These are phyloP conservation scores for Fusarium protoensiforme DNA, from an alignment of 2,329 filamentous ascomycete genomes.

Conservation along the genomic window DNA sequence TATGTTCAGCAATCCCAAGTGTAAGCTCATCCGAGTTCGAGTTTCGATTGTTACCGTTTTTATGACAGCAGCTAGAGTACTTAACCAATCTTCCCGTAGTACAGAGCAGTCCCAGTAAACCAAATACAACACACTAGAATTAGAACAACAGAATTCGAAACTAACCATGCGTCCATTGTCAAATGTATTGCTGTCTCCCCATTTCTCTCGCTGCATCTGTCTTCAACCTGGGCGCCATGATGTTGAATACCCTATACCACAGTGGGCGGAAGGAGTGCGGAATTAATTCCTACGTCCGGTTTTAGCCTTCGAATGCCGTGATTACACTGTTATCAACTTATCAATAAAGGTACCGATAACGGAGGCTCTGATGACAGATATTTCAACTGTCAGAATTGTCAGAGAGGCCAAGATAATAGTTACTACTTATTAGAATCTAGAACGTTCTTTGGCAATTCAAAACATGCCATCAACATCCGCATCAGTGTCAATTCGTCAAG, in stretches of 20 bases:
- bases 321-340: not conserved
- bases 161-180: not conserved
- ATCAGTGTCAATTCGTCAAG: slow-evolving; percentile 34
- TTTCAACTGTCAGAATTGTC: not conserved
- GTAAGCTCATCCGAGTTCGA: no score
- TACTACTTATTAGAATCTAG: not conserved
- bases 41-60: not conserved
- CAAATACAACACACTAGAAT: no score
- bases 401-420: not conserved
- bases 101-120: no score
- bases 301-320: not conserved
- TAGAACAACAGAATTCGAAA: no score
- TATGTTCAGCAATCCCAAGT: no score
- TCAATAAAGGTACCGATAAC: not conserved
- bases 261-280: not conserved
- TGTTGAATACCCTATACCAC: not conserved
- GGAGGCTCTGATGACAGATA: not conserved
- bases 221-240: not conserved
- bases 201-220: not conserved
- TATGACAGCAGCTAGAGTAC: no score
- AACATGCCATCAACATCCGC: not conserved
- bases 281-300: not conserved
- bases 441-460: not conserved
- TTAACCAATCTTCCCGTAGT: no score
- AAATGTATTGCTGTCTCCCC: not conserved